Percentiles rank a stretch among this genome's conserved stretches.
Conservation (phyloP, 257 asterid genomes). For the Knoxia roxburghii region DNA sequence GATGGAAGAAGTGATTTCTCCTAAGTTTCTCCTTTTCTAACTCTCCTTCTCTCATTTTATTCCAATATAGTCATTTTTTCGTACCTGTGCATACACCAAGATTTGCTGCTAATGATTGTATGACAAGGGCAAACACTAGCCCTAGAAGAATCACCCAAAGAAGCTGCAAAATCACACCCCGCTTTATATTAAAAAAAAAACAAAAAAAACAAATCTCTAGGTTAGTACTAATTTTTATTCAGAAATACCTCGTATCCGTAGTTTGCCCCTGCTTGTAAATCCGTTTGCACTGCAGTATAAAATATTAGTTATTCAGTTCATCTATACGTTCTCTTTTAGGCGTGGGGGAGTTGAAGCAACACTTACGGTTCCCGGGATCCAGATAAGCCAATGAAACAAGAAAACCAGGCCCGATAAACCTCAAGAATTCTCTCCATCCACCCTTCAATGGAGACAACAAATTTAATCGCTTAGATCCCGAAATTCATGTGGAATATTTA, state of each 20-base stretch:
- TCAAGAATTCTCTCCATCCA: conserved; percentile 72
- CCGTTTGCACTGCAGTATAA: conserved; percentile 67
- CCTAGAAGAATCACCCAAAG: conserved; percentile 91
- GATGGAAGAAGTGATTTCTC: too few species aligned
- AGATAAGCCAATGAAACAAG: conserved; percentile 89
- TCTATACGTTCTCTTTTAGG: background rate
- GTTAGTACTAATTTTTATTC: background rate
- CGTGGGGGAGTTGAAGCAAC: background rate
- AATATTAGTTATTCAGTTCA: background rate
- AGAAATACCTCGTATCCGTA: conserved; percentile 64
- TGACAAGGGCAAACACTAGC: conserved; percentile 68
- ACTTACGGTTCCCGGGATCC: conserved; percentile 87
- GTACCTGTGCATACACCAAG: conserved; percentile 91
- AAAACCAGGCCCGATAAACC: conserved; percentile 84
- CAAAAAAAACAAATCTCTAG: too few species aligned
- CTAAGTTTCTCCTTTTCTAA: too few species aligned
- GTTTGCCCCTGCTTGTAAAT: conserved; percentile 88
- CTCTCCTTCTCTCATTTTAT: too few species aligned
- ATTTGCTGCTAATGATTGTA: conserved; percentile 94
- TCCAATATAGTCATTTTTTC: too few species aligned
- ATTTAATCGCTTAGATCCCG: too few species aligned
- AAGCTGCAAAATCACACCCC: conserved; percentile 36
- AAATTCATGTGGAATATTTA: background rate
- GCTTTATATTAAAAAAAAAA: too few species aligned
- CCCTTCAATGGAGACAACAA: too few species aligned